Evolutionary conservation across 2,329 filamentous ascomycete species (phyloP), one percentile per base, ranked within the genome.

Genomic region (Knufia petricola): DNA sequence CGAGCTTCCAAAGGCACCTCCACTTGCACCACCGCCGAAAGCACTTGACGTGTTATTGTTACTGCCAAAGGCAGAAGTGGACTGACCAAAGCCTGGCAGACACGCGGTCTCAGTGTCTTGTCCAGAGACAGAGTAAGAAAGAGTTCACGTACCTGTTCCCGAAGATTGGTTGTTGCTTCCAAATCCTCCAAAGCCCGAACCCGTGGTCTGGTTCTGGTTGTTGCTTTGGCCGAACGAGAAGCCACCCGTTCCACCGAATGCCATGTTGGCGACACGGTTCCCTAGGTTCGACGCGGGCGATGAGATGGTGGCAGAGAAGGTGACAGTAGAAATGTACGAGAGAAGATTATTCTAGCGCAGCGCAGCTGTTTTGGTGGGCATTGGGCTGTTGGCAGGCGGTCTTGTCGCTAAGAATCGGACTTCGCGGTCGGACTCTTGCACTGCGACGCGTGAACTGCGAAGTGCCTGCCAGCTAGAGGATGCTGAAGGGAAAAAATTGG

Each of bases 181-280:
- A 41, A 58, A 58, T 12, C 55, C 57, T 42, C 54, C 54, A 52
- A 58, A 58, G 21, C 50, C 52, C 13, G 48, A 41, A 32, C 38
- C 48, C 34, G 23, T n/a, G 34, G 6, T 20, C 32, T 51, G 50
- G 34, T 50, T 52, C 21, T 54, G 51, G 42, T 50, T 53, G 26
- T 50, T 55, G 50, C 49, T 58, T 12, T 45, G 42, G 2, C 56
- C 56, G 41, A 55, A 55, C 23, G 46, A 51, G 41, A 55, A 58
- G 23, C 48, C 37, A n/a, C 17, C 49, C 13, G 48, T 45, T 36
- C 55, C 53, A 31, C 57, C 54, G 46, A 60, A 59, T 47, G 58
- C 53, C 57, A 59, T 60, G 46, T 36, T 53, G 49, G 41, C 51
- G 47, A 55, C 19, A 21, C 9, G 10, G 15, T 7, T n/a, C 9